Base-by-base conservation (phyloP, 805 yeast species). In the Starmerella gropengiesseri region DNA sequence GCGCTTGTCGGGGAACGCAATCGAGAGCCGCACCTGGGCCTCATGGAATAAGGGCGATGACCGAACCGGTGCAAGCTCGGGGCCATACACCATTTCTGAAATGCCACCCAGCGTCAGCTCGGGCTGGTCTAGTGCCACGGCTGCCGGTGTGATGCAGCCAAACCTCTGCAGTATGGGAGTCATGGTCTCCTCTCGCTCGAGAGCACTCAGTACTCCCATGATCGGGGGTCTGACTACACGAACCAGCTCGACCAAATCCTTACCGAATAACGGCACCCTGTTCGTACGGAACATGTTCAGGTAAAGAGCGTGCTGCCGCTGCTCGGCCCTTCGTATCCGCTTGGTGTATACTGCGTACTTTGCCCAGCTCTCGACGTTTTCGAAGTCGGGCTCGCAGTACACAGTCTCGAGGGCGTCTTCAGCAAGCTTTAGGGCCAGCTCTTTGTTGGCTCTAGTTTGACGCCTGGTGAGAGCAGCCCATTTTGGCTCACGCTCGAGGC, bases 1-100 rank as follows among this genome's bases (percentile, higher is more conserved):
- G 12, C 91, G 78, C 59, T 87, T 91, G 59, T 91, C 98, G 0
- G 99, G 99, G 60, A 91, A 93, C 14, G 94, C 95, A 54, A 91
- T 84, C 0, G 95, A 79, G 36, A 85, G 64, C 53, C 85, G 82
- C 13, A 85, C 81, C 60, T 89, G 96, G 2, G 89, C 64, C 47
- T 78, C 77, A 58, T 85, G 95, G 64, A 85, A 78, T 12, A 76
- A 82, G 59, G 67, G 70, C 22, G 51, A 63, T 49, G 37, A n/a
- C 8, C 52, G 58, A 28, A 58, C 51, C 9, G 55, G 37, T 5
- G 56, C 63, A 14, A 62, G 21, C 1, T 41, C 47, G 1, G 34
- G 13, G 21, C 43, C 13, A 19, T 47, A 47, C 1, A 44, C 35
- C 5, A 20, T 20, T 9, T 23, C 12, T 2, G 26, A 25, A 1